Evolutionary conservation across 148 eudicot species (phyloP), one percentile per base, ranked within the genome.

Genomic region (Suaeda aralocaspica): DNA sequence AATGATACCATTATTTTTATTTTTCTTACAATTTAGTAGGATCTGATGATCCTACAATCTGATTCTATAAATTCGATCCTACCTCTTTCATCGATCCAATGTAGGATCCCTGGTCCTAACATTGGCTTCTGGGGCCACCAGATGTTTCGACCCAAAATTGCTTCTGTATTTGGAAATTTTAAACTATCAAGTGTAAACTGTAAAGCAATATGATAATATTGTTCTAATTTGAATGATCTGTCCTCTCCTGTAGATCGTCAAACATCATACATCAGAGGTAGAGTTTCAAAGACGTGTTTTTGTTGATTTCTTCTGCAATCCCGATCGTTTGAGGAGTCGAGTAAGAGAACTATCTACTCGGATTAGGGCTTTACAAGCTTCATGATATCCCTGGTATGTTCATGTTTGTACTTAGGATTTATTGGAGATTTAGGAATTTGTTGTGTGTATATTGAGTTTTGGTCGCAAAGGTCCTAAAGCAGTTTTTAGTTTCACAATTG

Each of bases 241-340:
- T 14, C 45, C 29, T 61, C 26, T 31, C 49, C 36, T 33, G 70
- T 83, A 91, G 98, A 91, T 93, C 57, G 86, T 84, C 66, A 89
- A 91, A 69, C 95, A 90, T 83, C 98, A 91, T 61, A 79, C 89
- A 1, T 85, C 84, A 80, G 98, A 90, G 73, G 83, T 93, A 74
- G 84, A 85, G 45, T 82, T 93, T 71, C 98, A 93, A 64, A 85
- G 98, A 75, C 88, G 86, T 57, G 92, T 93, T 28, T 94, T 94
- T 63, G 97, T 89, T 15, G 97, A 94, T 77, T 94, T 94, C 77
- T 94, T 94, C 81, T 84, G 92, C 78, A 81, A 89, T 72, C 97
- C 98, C 16, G 97, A 94, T 49, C 95, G 89, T 33, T 70, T 94
- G 78, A 83, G 83, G 74, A 87, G 77, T 73, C 95, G 90, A 80